Evolutionary conservation across 495 filamentous ascomycete species (phyloP).

Genomic region (Aspergillus egyptiacus): DNA sequence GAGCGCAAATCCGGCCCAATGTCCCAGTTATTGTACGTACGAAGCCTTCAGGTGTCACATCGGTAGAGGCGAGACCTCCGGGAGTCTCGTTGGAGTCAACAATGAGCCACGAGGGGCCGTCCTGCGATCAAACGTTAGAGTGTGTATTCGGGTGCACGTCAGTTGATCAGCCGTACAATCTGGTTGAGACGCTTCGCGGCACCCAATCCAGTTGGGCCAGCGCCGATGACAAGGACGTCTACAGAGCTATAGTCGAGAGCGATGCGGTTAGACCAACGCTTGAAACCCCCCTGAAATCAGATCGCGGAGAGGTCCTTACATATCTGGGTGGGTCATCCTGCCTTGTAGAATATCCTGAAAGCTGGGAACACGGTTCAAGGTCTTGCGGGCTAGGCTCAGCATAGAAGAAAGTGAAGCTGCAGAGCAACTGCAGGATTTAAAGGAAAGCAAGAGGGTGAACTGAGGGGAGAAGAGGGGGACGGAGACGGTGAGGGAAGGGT

Average conservation of each 20-base stretch:
- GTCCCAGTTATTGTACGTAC: conserved; percentile 52
- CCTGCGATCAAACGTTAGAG: conserved; percentile 43
- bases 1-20: neutral
- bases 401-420: conserved; percentile 41
- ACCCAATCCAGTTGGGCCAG: conserved; percentile 92
- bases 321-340: conserved; percentile 53
- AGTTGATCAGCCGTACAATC: conserved; percentile 56
- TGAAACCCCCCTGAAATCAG: conserved; percentile 14
- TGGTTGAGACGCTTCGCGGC: conserved; percentile 97
- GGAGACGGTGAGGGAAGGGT: conserved; percentile 28
- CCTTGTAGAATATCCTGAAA: conserved; percentile 56
- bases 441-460: conserved; percentile 17
- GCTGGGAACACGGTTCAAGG: conserved; percentile 52
- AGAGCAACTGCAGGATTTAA: conserved; percentile 25
- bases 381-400: conserved; percentile 47
- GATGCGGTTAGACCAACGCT: conserved; percentile 20
- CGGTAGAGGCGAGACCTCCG: conserved; percentile 94
- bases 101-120: conserved; percentile 92
- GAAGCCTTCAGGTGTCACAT: conserved; percentile 94
- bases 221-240: conserved; percentile 97
- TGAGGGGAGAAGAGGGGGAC: conserved; percentile 17
- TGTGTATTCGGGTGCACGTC: conserved; percentile 8
- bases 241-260: conserved; percentile 57
- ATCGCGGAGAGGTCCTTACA: conserved; percentile 30
- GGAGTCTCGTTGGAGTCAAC: conserved; percentile 89